Conservation (phyloP, 441 rosid genomes). For the Cnidoscolus chayamansa region DNA sequence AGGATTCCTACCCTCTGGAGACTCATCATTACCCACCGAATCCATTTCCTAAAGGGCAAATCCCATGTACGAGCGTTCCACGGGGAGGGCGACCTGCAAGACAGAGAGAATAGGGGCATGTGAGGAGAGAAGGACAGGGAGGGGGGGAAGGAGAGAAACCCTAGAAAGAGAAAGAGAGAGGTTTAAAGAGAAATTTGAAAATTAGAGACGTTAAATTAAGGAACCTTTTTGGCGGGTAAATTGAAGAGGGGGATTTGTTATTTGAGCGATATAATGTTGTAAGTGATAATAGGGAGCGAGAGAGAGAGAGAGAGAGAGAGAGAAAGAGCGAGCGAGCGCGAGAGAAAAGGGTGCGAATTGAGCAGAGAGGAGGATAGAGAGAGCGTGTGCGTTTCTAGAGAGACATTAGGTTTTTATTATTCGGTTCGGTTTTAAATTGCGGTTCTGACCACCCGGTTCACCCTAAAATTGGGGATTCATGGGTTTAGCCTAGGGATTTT, state of each 20-base stretch:
- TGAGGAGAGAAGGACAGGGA: conserved; percentile 15
- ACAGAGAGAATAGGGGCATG: conserved; percentile 20
- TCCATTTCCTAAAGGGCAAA: conserved; percentile 34
- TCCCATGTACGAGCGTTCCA: conserved; percentile 6
- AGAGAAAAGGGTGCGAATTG: conserved; percentile 15
- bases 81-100: conserved; percentile 11
- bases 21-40: conserved; percentile 10
- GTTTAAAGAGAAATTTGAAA: conserved; percentile 8
- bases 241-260: conserved; percentile 7
- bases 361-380: conserved; percentile 13
- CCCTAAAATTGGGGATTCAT: background rate
- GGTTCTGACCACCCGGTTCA: conserved; percentile 4
- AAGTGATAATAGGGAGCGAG: conserved; percentile 4
- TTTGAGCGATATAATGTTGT: background rate
- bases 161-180: conserved; percentile 24
- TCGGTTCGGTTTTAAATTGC: conserved; percentile 9
- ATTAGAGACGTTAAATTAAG: conserved; percentile 10
- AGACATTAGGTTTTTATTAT: conserved; percentile 5
- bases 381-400: conserved; percentile 6
- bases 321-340: background rate
- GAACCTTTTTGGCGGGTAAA: conserved; percentile 43
- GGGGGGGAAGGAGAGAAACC: conserved; percentile 24
- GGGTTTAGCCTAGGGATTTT: background rate
- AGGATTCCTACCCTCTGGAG: background rate
- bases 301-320: background rate